phyloP scores from a whole-genome alignment of 2,329 filamentous ascomycete genomes.

The Incumbomyces lentus region DNA sequence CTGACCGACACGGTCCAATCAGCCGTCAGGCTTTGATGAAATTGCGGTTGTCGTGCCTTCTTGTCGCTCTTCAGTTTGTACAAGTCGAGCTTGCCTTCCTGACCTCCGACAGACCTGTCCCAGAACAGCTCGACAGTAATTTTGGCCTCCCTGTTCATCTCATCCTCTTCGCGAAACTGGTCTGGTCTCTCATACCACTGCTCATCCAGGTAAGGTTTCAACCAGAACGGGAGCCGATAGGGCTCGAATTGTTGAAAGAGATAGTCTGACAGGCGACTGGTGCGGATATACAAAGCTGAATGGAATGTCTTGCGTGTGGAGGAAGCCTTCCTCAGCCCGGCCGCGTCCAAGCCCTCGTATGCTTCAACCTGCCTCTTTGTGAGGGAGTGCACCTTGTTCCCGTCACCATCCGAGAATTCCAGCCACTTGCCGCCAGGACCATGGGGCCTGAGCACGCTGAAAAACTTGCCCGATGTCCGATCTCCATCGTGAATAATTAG shows the following conservation, averaged over 20 bases:
- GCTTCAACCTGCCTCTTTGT: conserved; percentile 44
- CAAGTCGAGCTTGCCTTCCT: conserved; percentile 31
- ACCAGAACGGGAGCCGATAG: conserved; percentile 37
- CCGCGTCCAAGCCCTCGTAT: conserved; percentile 38
- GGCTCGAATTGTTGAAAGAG: conserved; percentile 34
- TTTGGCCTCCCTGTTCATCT: conserved; percentile 13
- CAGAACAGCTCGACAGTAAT: conserved; percentile 33
- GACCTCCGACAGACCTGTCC: conserved; percentile 25
- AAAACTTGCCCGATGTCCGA: conserved; percentile 49
- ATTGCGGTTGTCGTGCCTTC: conserved; percentile 8
- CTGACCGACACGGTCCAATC: conserved; percentile 5
- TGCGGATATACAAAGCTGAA: conserved; percentile 46
- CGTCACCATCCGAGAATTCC: conserved; percentile 46
- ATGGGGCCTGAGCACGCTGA: conserved; percentile 48
- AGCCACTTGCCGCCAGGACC: conserved; percentile 50
- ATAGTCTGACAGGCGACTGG: conserved; percentile 34
- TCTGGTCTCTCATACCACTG: conserved; percentile 13
- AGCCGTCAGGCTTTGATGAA: conserved; percentile 7
- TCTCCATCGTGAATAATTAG: conserved; percentile 51
- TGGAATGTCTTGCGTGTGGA: conserved; percentile 39
- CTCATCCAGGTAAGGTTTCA: conserved; percentile 30
- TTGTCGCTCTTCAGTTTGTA: conserved; percentile 27
- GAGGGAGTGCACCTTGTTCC: conserved; percentile 46
- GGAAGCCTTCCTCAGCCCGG: conserved; percentile 28
- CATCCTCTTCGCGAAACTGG: conserved; percentile 9